Conservation (phyloP, 2,329 filamentous ascomycete species). For the Thyridium curvatum region DNA sequence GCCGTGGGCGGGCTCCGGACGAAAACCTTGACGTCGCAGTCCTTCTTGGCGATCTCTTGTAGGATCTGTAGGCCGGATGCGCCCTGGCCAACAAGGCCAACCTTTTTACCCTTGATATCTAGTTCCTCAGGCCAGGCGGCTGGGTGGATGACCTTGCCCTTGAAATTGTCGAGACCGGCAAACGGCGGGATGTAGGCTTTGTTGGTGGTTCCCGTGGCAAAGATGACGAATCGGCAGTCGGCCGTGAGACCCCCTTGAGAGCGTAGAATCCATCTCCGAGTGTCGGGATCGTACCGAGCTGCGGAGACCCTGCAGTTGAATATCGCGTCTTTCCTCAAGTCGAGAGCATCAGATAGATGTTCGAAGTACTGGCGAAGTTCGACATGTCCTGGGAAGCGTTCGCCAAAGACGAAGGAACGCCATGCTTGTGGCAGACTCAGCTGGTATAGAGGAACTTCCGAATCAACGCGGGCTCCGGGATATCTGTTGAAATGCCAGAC, state of each 20-base stretch:
- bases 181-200: conserved; percentile 33
- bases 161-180: conserved; percentile 11
- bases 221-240: conserved; percentile 35
- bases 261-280: conserved; percentile 33
- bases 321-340: conserved; percentile 33
- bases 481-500: conserved; percentile 38
- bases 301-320: conserved; percentile 36
- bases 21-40: conserved; percentile 35
- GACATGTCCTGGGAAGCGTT: conserved; percentile 27
- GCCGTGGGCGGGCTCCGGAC: conserved; percentile 53
- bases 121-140: conserved; percentile 7
- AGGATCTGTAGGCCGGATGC: conserved; percentile 12
- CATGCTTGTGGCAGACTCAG: conserved; percentile 29
- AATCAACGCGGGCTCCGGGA: conserved; percentile 35
- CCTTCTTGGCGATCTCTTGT: conserved; percentile 23
- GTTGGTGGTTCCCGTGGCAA: conserved; percentile 37
- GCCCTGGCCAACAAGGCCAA: conserved; percentile 13
- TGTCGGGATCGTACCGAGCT: conserved; percentile 28
- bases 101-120: conserved; percentile 8
- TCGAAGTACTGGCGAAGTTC: conserved; percentile 39
- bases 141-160: conserved; percentile 9
- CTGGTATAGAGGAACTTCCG: conserved; percentile 25
- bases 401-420: conserved; percentile 36
- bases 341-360: conserved; percentile 34
- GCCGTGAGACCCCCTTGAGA: conserved; percentile 31